Evolutionary conservation across 306 rosid genomes (phyloP).

Genomic region (Inga laurina): DNA sequence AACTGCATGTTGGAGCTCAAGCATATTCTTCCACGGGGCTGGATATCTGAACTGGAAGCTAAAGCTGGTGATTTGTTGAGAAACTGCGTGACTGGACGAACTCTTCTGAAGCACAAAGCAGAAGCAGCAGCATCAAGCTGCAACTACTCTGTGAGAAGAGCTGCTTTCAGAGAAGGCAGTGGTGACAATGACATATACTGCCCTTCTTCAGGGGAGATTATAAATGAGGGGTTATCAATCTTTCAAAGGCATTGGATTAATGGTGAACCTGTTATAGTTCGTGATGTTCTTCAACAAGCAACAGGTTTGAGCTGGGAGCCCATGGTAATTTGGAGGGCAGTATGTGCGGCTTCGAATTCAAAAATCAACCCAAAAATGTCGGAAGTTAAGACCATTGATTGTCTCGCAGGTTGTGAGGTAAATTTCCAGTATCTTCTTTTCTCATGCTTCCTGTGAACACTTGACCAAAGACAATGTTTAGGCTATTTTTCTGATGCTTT

Average conservation of each 20-base stretch:
- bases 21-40: conserved; percentile 62
- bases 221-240: conserved; percentile 37
- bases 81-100: conserved; percentile 18
- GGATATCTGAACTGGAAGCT: conserved; percentile 56
- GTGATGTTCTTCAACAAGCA: conserved; percentile 66
- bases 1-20: conserved; percentile 57
- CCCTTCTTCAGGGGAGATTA: conserved; percentile 49
- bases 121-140: conserved; percentile 28
- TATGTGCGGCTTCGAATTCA: conserved; percentile 57
- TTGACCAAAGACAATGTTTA: conserved; percentile 15
- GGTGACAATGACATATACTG: conserved; percentile 53
- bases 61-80: conserved; percentile 47
- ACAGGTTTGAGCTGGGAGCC: conserved; percentile 95
- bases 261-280: conserved; percentile 76
- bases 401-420: conserved; percentile 91
- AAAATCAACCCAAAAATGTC: conserved; percentile 54
- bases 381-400: conserved; percentile 84
- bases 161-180: conserved; percentile 52
- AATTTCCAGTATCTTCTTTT: conserved; percentile 16
- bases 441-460: conserved; percentile 15
- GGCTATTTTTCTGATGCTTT: background rate
- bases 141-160: conserved; percentile 38
- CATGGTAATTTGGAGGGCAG: conserved; percentile 87
- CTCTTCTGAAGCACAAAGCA: conserved; percentile 30
- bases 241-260: conserved; percentile 69